Base-by-base conservation (phyloP, 2,329 filamentous ascomycete genomes). In the Pezicula rhizophila region DNA sequence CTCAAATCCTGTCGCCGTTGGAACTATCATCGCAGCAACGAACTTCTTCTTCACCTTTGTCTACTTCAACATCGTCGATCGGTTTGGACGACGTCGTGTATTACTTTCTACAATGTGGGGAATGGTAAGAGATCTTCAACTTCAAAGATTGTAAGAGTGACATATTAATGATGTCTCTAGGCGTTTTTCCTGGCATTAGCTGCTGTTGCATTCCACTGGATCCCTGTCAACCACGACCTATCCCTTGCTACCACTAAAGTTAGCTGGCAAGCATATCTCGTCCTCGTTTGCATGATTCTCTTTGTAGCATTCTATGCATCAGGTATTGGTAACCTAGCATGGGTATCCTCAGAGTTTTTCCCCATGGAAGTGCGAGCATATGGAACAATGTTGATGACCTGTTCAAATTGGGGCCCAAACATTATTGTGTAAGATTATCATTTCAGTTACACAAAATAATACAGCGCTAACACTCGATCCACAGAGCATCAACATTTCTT, bases 31-130 rank as follows among this genome's bases (percentile, higher is more conserved):
- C 35, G 69, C 68, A 5, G 70, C 63, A 2, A 72, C 71, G 6
- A 75, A 74, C 47, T 77, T 75, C 53, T 57, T 78, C 45, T 75
- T 77, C 60, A 75, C 72, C 0, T 65, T 67, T 53, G 64, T 76
- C 42, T 75, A 76, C 47, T 64, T 76, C 25, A 59, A 20, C 68
- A 75, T 38, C 35, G 35, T 38, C 8, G 74, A 77, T 52, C 64
- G 61, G 2, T 59, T 70, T 17, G 74, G 74, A 0, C 68, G 74
- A 8, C 66, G 74, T 18, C 64, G 64, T 5, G 64, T 77, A 2
- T 61, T 76, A 0, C 61, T 74, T 6, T 64, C 61, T 47, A 73
- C 70, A 0, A 66, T 71, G 4, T 66, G 67, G 53, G 70, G 68
- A 25, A 76, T 76, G 35, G 35, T 38, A 38, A 38, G 35, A 5